phyloP scores from a whole-genome alignment of 129 eudicot genomes.

The Tagetes patula region DNA sequence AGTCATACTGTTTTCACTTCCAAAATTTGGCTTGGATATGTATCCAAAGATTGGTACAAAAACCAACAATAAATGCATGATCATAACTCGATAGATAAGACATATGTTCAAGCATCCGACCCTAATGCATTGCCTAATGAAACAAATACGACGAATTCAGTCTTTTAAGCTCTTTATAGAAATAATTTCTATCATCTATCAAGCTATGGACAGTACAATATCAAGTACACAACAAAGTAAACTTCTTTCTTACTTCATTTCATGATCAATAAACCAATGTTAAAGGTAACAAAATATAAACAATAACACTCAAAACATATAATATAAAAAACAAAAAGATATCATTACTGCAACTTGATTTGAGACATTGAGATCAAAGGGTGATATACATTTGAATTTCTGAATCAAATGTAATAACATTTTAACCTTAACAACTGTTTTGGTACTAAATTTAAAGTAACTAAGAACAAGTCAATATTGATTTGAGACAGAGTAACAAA shows the following conservation, averaged over 20 bases:
- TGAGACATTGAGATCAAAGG: constrained; percentile 2
- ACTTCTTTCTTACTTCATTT: not conserved
- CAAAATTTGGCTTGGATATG: not conserved
- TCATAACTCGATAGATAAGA: not conserved
- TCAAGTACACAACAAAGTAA: not conserved
- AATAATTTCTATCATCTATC: not conserved
- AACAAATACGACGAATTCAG: not conserved
- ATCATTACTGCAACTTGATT: not conserved
- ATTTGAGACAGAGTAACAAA: not conserved
- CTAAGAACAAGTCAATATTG: constrained; percentile 17
- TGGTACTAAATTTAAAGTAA: no score
- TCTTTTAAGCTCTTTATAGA: not conserved
- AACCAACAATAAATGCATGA: not conserved
- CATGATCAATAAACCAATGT: not conserved
- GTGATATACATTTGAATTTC: constrained; percentile 6
- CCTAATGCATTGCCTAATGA: constrained; percentile 1
- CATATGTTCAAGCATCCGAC: not conserved
- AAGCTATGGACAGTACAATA: not conserved
- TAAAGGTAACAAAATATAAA: not conserved
- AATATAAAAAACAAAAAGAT: not conserved
- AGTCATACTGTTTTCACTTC: not conserved
- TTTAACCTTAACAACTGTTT: constrained; percentile 9
- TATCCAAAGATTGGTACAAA: not conserved
- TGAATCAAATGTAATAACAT: not conserved
- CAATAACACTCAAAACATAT: not conserved